These are phyloP conservation scores for Schizochytrium sp. DNA, from an alignment of 108 stramenopile species.

Conservation along the genomic window DNA sequence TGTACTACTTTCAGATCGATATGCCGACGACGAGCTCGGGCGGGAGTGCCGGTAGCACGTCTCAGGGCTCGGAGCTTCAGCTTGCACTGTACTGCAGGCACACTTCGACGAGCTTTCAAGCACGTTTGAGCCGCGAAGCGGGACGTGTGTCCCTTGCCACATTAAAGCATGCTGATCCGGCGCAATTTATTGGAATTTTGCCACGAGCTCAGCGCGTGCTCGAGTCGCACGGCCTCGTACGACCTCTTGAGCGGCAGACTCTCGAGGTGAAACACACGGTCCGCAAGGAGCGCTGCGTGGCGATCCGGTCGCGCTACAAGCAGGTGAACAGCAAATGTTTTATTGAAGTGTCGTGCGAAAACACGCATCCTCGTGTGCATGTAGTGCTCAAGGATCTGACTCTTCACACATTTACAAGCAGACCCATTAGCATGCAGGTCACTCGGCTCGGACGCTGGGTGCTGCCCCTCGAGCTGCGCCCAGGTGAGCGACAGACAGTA, in stretches of 20 bases:
- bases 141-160: not conserved
- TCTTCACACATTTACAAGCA: not conserved
- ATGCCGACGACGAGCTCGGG: not conserved
- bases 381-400: not conserved
- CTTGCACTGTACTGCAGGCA: not conserved
- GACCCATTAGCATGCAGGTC: not conserved
- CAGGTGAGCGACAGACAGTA: not conserved
- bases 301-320: not conserved
- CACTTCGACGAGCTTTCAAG: not conserved
- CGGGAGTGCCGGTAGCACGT: not conserved
- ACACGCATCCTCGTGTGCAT: not conserved
- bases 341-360: not conserved
- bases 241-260: not conserved
- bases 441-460: not conserved
- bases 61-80: not conserved
- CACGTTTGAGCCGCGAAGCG: not conserved
- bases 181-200: not conserved
- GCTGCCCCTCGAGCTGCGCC: not conserved
- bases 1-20: conserved; percentile 14
- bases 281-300: not conserved
- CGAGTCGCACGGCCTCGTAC: not conserved
- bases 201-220: not conserved
- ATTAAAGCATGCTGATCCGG: not conserved
- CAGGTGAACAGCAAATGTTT: conserved; percentile 12
- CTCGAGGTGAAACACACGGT: not conserved